Evolutionary conservation across 768 basidiomycete species (phyloP).

Genomic region (Nidularia pulvinata): DNA sequence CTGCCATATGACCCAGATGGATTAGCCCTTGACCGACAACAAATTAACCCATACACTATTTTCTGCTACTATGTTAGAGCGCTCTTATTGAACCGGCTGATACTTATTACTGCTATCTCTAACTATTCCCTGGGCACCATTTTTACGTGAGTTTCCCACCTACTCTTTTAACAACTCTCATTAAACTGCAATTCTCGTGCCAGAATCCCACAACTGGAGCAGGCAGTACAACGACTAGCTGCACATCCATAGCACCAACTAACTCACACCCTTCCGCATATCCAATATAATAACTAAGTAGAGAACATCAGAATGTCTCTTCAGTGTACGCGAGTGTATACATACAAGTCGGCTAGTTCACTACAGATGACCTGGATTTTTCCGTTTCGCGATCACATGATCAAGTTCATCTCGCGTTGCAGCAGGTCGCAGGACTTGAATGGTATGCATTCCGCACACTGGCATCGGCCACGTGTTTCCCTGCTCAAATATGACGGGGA

Average conservation of each 20-base stretch:
- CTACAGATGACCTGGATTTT: too few relatives aligned
- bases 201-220: conserved; percentile 11
- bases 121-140: conserved; percentile 9
- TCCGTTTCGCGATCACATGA: too few relatives aligned
- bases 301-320: too few relatives aligned
- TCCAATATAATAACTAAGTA: conserved; percentile 4
- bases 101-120: too few relatives aligned
- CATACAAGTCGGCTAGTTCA: too few relatives aligned
- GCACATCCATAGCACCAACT: conserved; percentile 6
- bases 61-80: conserved; percentile 10
- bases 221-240: conserved; percentile 8
- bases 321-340: too few relatives aligned
- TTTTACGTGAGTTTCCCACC: conserved; percentile 7
- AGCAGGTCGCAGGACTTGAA: too few relatives aligned
- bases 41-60: conserved; percentile 9
- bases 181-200: not conserved
- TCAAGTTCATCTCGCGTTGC: too few relatives aligned
- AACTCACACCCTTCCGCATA: conserved; percentile 16
- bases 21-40: conserved; percentile 10
- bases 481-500: too few relatives aligned
- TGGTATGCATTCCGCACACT: too few relatives aligned
- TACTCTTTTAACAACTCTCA: too few relatives aligned
- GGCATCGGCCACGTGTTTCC: too few relatives aligned
- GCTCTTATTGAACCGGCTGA: not conserved
- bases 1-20: conserved; percentile 9